Evolutionary conservation across 2,329 filamentous ascomycete genomes (phyloP).

Genomic region (Talaromyces sp.): DNA sequence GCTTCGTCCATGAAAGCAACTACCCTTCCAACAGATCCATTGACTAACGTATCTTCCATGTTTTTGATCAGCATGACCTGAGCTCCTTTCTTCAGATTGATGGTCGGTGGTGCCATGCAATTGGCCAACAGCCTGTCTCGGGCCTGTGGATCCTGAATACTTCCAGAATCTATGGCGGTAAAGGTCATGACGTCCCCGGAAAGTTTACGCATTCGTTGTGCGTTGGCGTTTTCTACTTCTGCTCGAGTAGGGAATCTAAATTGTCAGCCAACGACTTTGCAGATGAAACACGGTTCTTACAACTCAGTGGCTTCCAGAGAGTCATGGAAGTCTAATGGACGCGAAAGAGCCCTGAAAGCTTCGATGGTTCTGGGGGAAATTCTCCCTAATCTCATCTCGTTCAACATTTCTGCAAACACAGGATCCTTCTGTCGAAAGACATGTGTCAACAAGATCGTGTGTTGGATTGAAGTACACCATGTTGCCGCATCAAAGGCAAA

Average conservation of each 20-base stretch:
- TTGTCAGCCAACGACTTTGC: slow-evolving; percentile 16
- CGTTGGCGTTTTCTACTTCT: slow-evolving; percentile 86
- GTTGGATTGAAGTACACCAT: slow-evolving; percentile 87
- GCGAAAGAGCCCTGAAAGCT: slow-evolving; percentile 66
- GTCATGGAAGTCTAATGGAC: slow-evolving; percentile 67
- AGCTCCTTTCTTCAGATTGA: slow-evolving; percentile 81
- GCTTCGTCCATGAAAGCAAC: slow-evolving; percentile 69
- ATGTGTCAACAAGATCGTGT: slow-evolving; percentile 91
- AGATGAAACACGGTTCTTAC: slow-evolving; percentile 32
- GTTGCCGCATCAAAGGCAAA: slow-evolving; percentile 91
- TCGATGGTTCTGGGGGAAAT: slow-evolving; percentile 70
- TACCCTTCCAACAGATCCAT: slow-evolving; percentile 86
- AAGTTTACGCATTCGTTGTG: slow-evolving; percentile 63
- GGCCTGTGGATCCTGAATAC: slow-evolving; percentile 56
- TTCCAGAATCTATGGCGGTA: slow-evolving; percentile 68
- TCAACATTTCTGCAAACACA: slow-evolving; percentile 89
- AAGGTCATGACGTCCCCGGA: slow-evolving; percentile 63
- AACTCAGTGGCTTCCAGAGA: slow-evolving; percentile 79
- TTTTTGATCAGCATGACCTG: slow-evolving; percentile 99
- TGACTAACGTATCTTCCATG: slow-evolving; percentile 87
- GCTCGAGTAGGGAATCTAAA: slow-evolving; percentile 75
- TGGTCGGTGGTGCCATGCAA: slow-evolving; percentile 82
- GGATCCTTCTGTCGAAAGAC: slow-evolving; percentile 93
- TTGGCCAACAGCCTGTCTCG: slow-evolving; percentile 76
- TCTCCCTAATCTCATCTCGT: slow-evolving; percentile 89